phyloP scores from a whole-genome alignment of 163 green algal species.

The Chlamydomonas reinhardtii region DNA sequence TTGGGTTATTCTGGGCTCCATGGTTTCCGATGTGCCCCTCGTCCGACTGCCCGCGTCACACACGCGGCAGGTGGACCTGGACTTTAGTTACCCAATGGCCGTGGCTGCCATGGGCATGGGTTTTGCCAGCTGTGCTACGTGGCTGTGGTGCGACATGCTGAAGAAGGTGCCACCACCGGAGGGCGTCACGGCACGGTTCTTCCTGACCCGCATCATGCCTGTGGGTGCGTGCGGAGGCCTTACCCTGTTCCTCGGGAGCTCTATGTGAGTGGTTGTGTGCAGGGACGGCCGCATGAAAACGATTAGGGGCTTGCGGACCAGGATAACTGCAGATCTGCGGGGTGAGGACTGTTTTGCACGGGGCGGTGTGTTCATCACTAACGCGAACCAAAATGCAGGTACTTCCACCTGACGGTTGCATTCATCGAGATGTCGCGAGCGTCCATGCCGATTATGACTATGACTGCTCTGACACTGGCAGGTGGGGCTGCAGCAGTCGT shows the following conservation, averaged over 20 bases:
- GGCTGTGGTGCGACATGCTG: slow-evolving; percentile 43
- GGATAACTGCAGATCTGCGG: too few species aligned
- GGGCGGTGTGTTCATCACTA: too few species aligned
- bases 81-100: slow-evolving; percentile 47
- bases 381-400: too few species aligned
- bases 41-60: too few species aligned
- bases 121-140: slow-evolving; percentile 18
- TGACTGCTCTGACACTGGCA: neutral
- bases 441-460: slow-evolving; percentile 42
- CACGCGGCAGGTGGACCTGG: slow-evolving; percentile 40
- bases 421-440: slow-evolving; percentile 53
- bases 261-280: slow-evolving; percentile 20
- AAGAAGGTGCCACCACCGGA: neutral
- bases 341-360: too few species aligned
- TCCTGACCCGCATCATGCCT: slow-evolving; percentile 23
- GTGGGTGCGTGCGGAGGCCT: slow-evolving; percentile 28
- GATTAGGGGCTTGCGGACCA: too few species aligned
- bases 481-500: too few species aligned
- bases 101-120: slow-evolving; percentile 50
- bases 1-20: too few species aligned
- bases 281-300: too few species aligned
- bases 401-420: slow-evolving; percentile 44
- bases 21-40: too few species aligned
- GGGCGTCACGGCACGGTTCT: slow-evolving; percentile 1
- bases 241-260: slow-evolving; percentile 25